Evolutionary conservation across 495 filamentous ascomycete species (phyloP).

Genomic region (Talaromyces borbonicus): DNA sequence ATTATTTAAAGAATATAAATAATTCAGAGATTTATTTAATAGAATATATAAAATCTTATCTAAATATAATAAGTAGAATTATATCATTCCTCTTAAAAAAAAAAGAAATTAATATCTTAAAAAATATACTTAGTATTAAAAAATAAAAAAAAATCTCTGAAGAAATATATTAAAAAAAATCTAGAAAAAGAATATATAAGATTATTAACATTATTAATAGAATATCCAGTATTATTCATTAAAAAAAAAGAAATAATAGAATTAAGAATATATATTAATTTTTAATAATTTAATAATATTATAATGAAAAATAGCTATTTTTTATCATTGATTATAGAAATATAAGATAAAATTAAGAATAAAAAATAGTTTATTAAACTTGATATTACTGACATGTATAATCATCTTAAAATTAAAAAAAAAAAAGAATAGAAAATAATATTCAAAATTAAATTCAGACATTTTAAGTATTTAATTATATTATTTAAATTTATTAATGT

Average conservation of each 20-base stretch:
- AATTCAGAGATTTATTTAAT: neutral
- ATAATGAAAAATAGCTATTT: slow-evolving; percentile 27
- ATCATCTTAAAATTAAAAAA: neutral
- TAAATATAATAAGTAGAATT: too few species aligned
- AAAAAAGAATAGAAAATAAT: neutral
- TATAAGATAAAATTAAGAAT: slow-evolving; percentile 1
- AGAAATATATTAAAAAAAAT: too few species aligned
- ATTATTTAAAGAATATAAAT: neutral
- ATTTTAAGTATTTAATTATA: slow-evolving; percentile 3
- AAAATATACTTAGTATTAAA: too few species aligned
- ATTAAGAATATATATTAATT: slow-evolving; percentile 37
- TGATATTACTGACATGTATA: slow-evolving; percentile 13
- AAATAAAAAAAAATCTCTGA: too few species aligned
- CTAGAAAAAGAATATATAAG: neutral
- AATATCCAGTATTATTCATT: slow-evolving; percentile 25
- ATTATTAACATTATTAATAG: slow-evolving; percentile 6
- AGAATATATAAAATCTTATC: neutral
- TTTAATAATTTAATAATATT: slow-evolving; percentile 29
- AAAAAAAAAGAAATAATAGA: slow-evolving; percentile 20
- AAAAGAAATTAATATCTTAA: too few species aligned
- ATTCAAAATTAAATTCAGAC: neutral
- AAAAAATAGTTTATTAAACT: slow-evolving; percentile 5
- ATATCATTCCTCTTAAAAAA: too few species aligned
- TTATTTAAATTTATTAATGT: neutral
- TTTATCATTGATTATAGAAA: slow-evolving; percentile 9